Evolutionary conservation across 176 grass and related monocot genomes (phyloP).

Genomic region (Ananas comosus): DNA sequence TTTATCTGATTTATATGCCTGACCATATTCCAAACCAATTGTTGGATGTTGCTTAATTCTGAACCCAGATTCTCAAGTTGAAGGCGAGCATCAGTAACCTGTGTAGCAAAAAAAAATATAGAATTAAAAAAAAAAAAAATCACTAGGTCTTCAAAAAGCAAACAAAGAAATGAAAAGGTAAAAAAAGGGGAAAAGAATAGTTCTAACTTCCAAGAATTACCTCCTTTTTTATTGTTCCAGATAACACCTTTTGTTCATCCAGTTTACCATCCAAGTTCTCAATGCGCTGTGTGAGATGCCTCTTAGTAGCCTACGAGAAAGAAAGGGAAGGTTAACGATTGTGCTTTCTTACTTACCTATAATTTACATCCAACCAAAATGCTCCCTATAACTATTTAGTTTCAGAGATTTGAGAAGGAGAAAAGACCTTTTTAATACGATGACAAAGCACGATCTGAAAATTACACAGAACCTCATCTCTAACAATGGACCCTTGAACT

Average conservation of each 20-base stretch:
- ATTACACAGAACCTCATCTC: no score
- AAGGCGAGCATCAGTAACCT: constrained; percentile 77
- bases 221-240: constrained; percentile 84
- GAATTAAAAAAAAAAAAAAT: background rate
- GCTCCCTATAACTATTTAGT: no score
- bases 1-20: constrained; percentile 9
- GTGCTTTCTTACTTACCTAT: background rate
- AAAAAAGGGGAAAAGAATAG: background rate
- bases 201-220: constrained; percentile 23
- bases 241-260: constrained; percentile 90
- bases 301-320: constrained; percentile 72
- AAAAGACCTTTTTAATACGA: no score
- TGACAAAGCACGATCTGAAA: no score
- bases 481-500: no score
- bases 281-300: constrained; percentile 89
- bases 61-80: constrained; percentile 79
- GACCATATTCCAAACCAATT: constrained; percentile 83
- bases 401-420: no score
- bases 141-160: background rate
- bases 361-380: no score
- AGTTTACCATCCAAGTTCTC: constrained; percentile 93
- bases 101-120: constrained; percentile 7
- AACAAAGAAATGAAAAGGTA: background rate
- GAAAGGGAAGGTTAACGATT: constrained; percentile 9
- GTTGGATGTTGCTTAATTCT: constrained; percentile 69